Base-by-base conservation (phyloP, 225 moss, liverwort and hornwort genomes). In the Marchantia paleacea region DNA sequence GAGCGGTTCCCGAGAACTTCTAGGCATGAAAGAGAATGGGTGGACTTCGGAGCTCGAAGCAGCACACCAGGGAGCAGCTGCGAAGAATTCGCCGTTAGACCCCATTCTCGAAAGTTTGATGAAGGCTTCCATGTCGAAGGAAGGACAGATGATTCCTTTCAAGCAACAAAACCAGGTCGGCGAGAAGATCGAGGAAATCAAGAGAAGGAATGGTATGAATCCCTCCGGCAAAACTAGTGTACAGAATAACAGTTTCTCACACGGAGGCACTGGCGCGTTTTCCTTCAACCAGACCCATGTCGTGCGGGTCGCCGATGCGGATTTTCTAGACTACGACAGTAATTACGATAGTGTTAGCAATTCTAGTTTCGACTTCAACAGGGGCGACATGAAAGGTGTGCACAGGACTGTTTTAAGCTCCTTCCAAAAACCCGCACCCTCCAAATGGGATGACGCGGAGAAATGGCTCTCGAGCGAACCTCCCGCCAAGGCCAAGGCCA, bases 381-480 rank as follows among this genome's bases (percentile, higher is more conserved):
- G 86, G 55, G 84, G 82, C 26, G 84, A 83, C 61, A 78, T 85
- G 30, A 85, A 83, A 74, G 85, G 83, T 70, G 84, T 83, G 19
- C 90, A 96, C 69, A 87, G 96, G 22, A 69, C 94, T 9, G 85
- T 84, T 12, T 25, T 93, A 11, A 79, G 84, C 31, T 88, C 91
- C 39, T 88, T 93, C 76, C 72, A 92, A 24, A 95, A 95, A 75
- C 97, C 97, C 12, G 85, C 95, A 16, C 95, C 97, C 12, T 97
- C 97, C 22, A 97, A 97, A 79, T 97, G 97, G 97, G 97, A 94
- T 52, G 94, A 97, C 52, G 97, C 97, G 4, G 97, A 97, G 81
- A 94, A 94, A 79, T 97, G 97, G 97, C 55, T 97, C 50, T 86
- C 91, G 7, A 90, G 90, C 48, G 94, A 91, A 39, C 74, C 83